Base-by-base conservation (phyloP, 1,139 yeast genomes). In the Petasospora rhodanensis region DNA sequence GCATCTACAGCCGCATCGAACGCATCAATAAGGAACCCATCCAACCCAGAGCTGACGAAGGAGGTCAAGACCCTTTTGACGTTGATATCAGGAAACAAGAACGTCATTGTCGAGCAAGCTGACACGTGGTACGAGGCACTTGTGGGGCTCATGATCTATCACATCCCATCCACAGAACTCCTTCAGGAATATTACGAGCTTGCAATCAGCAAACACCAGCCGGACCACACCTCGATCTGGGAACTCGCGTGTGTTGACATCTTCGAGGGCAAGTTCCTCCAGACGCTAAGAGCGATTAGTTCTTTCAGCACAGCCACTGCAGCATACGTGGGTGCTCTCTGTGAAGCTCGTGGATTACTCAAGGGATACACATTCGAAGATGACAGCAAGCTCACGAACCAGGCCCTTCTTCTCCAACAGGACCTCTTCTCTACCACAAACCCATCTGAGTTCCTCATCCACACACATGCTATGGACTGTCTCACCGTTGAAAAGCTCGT, bases 101-200 rank as follows among this genome's bases (percentile, higher is more conserved):
- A 66, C 26, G 61, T 76, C 0, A 76, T 79, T 17, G 52, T 73
- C 3, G 60, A 59, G 12, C 62, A 58, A 35, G 66, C 80, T 22
- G 60, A 62, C 6, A 60, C 72, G 1, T 85, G 95, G 95, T 82
- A 77, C 54, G 95, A 84, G 50, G 67, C 79, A 14, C 66, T 76
- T 29, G 65, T 75, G 29, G 80, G 84, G 1, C 67, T 80, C 26
- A 62, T 77, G 18, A 62, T 77, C 33, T 86, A 66, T 53, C 79
- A 76, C 50, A 75, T 84, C 25, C 80, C 82, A 22, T 64, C 75
- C 2, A 40, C 54, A 12, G 60, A 65, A 17, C 52, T 72, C 18
- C 42, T 72, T 3, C 43, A 45, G 12, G 77, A 73, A 38, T 75
- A 72, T 44, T 56, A 62, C 37, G 41, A 49, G 18, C 23, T 52